Base-by-base conservation (phyloP, 768 basidiomycete genomes). In the Cyclocybe cylindracea region DNA sequence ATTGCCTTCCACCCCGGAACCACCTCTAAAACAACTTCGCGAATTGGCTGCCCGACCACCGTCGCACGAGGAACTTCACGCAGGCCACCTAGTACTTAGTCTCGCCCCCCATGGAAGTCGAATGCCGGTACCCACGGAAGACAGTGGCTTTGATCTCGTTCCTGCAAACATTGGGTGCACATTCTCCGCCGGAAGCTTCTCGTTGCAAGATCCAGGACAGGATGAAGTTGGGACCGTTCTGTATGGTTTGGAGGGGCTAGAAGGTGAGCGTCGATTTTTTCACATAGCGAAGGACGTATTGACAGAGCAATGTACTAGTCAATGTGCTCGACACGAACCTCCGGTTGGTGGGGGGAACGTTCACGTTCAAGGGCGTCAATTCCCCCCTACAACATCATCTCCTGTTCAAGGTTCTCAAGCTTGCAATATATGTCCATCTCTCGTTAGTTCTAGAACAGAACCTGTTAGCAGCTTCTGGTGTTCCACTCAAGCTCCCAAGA, bases 391-490 rank as follows among this genome's bases (percentile, higher is more conserved):
- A 82, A 47, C 74, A 85, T 55, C 54, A 59, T 3, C 51, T 73
- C 1, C 71, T 89, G 0, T 64, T 66, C 43, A 74, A 71, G 39
- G 67, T 80, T 13, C 78, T 89, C 11, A 76, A 79, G 11, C 57
- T 87, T 8, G 60, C 77, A 0, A 66, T 82, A 11, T 86, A 82
- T 61, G 61, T 75, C 7, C 79, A 84, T 57, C 72, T 85, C 1
- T 82, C 84, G 1, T 72, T 85, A 33, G 53, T 84, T 4, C 78
- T 87, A 11, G 86, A 87, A 58, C 84, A 86, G 60, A 74, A 78
- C 35, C 63, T 86, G 4, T 72, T 87, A 29, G 48, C 67, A 4
- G 74, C 84, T 62, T 82, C 77, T 1, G 66, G 75, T 44, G 74
- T 85, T n/a, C 63, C 66, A 6, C 65, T 87, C 33, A 69, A 64